Evolutionary conservation across 495 filamentous ascomycete genomes (phyloP), one percentile per base, ranked within the genome.

Genomic region (Aeminium ludgeri): DNA sequence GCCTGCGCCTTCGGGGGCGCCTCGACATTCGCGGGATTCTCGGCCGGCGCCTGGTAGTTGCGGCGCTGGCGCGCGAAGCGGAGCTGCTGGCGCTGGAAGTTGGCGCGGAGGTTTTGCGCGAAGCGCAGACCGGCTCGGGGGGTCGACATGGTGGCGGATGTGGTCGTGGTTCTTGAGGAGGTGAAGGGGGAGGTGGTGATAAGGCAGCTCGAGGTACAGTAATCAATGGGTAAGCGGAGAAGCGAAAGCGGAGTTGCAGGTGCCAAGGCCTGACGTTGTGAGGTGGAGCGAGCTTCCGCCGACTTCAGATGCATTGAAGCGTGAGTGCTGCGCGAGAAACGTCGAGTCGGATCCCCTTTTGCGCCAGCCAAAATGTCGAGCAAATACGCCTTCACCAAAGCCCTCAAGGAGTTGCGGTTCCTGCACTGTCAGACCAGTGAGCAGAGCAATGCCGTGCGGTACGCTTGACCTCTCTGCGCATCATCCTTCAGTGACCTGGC

Each of bases 351-450:
- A n/a, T 17, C 31, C 31, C 12, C 16, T 33, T 29, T 27, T 4
- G n/a, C 6, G 25, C 25, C n/a, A 20, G 37, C 37, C 59, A 67
- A 54, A 35, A 97, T 96, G 89, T 84, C 89, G 41, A 65, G 70
- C 60, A 92, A 89, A 69, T 95, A 93, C 61, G 81, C 74, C 51
- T 97, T 96, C 61, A 71, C 76, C 43, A 82, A 81, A 57, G 60
- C 69, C 43, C 66, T 97, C 55, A 95, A 87, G 72, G 89, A 97
- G 69, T 70, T 97, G 57, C 84, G 89, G 49, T 97, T 97, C 66
- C 69, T 86, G 46, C 86, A 96, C 65, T 96, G 91, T 65, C 89
- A 96, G 63, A 82, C 79, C 28, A 80, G 75, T 30, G 83, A 94
- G 58, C 73, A 80, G 54, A 93, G 87, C 65, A 78, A 80, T 49